Evolutionary conservation across 148 eudicot genomes (phyloP), one percentile per base, ranked within the genome.

Genomic region (Dysphania ambrosioides): DNA sequence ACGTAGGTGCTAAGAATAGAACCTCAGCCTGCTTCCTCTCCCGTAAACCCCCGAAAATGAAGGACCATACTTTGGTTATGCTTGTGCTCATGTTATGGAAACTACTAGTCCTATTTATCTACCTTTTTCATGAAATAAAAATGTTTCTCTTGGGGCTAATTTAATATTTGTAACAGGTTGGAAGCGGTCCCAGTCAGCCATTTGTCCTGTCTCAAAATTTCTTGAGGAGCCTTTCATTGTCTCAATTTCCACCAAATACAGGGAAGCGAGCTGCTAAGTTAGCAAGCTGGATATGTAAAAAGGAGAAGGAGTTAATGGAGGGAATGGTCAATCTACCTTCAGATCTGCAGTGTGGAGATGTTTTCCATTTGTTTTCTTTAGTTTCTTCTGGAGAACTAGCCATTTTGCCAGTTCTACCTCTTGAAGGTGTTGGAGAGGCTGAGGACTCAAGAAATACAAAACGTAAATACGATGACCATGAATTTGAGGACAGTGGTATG

Each of bases 261-360:
- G 96, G 93, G 62, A 88, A 86, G 72, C 86, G 90, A 82, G 92
- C 96, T 77, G 72, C 86, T 36, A 85, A 80, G 79, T 85, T 92
- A 76, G 79, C 88, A 75, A 80, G 84, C 41, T 92, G 92, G 97
- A 85, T 92, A 70, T 74, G 66, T 62, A 88, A 90, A 71, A 90
- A 75, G 80, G 97, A 85, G 75, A 87, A 82, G 53, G 87, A 90
- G 42, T 79, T 87, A 67, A 82, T 87, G 83, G 93, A 90, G 83
- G 93, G 85, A 21, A 83, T 62, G 49, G 76, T 86, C 71, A 75
- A 83, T 80, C 82, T 95, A 66, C 78, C 89, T 74, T 74, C 87
- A 68, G 97, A 95, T 70, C 71, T 92, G 57, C 97, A 92, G 76
- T 95, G 98, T 77, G 98, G 98, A 55, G 98, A 92, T 68, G 77